Conservation (phyloP, 768 basidiomycete species). For the Rossbeevera mucosa region DNA sequence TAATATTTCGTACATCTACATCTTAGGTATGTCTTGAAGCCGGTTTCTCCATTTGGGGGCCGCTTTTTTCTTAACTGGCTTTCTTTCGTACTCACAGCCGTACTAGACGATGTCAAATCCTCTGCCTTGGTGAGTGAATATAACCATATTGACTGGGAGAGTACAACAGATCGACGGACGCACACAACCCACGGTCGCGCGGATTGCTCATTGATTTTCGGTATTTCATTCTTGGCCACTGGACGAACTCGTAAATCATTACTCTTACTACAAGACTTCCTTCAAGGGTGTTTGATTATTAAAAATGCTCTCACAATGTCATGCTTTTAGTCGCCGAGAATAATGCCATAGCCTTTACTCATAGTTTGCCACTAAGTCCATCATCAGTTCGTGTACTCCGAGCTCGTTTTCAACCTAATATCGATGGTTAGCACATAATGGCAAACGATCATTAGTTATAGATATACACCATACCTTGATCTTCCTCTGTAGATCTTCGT, state of each 20-base stretch:
- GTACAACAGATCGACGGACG: background rate
- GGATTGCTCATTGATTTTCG: background rate
- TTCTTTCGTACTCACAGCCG: no score
- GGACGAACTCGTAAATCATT: background rate
- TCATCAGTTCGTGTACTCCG: constrained; percentile 45
- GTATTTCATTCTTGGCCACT: background rate
- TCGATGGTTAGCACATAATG: background rate
- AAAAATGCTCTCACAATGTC: background rate
- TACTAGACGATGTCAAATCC: background rate
- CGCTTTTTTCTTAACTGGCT: no score
- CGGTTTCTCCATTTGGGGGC: no score
- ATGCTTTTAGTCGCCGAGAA: background rate
- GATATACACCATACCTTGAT: constrained; percentile 42
- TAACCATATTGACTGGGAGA: background rate
- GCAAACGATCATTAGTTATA: background rate
- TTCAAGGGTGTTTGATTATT: background rate
- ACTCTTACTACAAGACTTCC: background rate
- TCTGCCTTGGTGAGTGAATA: background rate
- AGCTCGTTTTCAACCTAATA: constrained; percentile 54
- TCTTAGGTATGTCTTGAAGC: background rate
- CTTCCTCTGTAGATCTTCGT: constrained; percentile 48
- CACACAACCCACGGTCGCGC: background rate
- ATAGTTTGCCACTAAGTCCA: constrained; percentile 27
- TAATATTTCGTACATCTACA: background rate
- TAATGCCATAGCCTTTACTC: constrained; percentile 7